Evolutionary conservation across 148 eudicot genomes (phyloP), one percentile per base, ranked within the genome.

Genomic region (Camellia lanceoleosa): DNA sequence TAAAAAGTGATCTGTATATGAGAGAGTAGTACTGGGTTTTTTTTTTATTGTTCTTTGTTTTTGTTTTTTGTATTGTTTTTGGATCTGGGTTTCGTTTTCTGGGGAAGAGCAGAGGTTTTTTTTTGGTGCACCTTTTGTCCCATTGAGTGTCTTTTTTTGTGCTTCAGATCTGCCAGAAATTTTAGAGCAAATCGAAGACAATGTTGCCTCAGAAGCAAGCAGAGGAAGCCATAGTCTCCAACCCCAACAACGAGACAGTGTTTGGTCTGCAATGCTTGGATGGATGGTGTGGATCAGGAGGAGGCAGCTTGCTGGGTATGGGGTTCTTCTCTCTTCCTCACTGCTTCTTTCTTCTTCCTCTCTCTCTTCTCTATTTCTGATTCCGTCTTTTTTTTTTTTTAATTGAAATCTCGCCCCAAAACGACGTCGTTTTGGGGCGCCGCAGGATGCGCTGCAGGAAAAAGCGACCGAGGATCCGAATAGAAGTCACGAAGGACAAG

Each of bases 221-320:
- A 77, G 88, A 86, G 74, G 89, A 88, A 86, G 85, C 91, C 15
- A 88, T 88, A 43, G 89, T 88, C 67, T 47, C 86, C 20, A 86
- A 60, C 63, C 86, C 80, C 78, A 78, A 63, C 78, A 78, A 63
- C 42, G 89, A 80, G 61, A 68, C 81, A 3, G 91, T n/a, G 23
- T 23, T 23, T 23, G 23, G 23, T 23, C 23, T 23, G 23, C 23
- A 23, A 23, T 23, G 23, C 23, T 23, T 23, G 23, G 23, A 23
- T 23, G 23, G 23, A 23, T 23, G 23, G 23, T 23, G 23, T 23
- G 23, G 23, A 23, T 23, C 23, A 23, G 23, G 23, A 23, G 23
- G 23, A 23, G 23, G 23, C 23, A 23, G 23, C 23, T 23, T 23
- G 23, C 23, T 23, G 23, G 23, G 23, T 23, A 23, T 23, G 23